Evolutionary conservation across 495 filamentous ascomycete genomes (phyloP).

Genomic region (Xylaria cubensis): DNA sequence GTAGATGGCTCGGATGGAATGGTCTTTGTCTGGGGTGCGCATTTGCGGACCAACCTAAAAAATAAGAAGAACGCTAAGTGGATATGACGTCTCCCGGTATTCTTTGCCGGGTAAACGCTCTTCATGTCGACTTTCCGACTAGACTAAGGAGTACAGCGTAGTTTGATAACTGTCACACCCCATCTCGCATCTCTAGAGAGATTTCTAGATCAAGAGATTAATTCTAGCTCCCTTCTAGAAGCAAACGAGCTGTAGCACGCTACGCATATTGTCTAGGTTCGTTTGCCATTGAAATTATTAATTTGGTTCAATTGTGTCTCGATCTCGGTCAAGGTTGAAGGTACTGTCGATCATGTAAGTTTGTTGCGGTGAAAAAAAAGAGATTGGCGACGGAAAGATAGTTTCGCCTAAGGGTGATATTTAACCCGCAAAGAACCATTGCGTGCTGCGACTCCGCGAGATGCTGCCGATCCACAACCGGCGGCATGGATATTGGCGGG

Average conservation of each 20-base stretch:
- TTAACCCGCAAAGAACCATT: conserved; percentile 35
- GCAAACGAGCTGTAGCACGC: not conserved
- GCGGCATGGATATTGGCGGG: conserved; percentile 37
- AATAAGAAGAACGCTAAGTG: not conserved
- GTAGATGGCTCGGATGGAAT: conserved; percentile 31
- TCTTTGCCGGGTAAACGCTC: conserved; percentile 39
- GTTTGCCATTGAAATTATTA: not conserved
- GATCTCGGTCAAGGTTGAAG: not conserved
- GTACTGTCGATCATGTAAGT: not conserved
- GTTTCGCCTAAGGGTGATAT: conserved; percentile 36
- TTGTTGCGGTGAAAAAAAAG: not conserved
- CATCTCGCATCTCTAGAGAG: not conserved
- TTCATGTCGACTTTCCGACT: conserved; percentile 10
- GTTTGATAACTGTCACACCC: not conserved
- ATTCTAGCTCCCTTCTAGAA: not conserved
- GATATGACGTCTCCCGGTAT: conserved; percentile 3
- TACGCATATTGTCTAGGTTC: not conserved
- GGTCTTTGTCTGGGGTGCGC: not conserved
- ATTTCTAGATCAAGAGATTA: not conserved
- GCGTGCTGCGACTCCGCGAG: conserved; percentile 35
- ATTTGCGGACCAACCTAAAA: not conserved
- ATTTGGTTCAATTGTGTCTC: not conserved
- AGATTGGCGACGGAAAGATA: not conserved
- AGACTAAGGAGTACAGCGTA: not conserved
- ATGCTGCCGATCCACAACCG: conserved; percentile 38